Base-by-base conservation (phyloP, 441 rosid species). In the Populus hybrid region DNA sequence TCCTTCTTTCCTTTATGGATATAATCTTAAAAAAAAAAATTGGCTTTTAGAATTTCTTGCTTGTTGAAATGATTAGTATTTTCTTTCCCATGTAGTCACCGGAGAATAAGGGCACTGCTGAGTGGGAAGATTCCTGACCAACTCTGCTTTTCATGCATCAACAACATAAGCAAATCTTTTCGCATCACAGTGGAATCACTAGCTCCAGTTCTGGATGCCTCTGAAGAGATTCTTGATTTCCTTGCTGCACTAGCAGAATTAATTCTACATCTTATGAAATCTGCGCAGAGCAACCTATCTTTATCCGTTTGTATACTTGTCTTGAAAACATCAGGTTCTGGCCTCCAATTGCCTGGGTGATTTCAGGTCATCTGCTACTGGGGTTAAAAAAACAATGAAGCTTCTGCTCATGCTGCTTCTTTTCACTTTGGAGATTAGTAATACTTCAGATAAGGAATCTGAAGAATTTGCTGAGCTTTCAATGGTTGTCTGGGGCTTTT, bases 191-290 rank as follows among this genome's bases (percentile, higher is more conserved):
- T 91, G 53, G 88, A 85, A 78, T 86, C 86, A 53, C 81, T 94
- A 77, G 82, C 83, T 75, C 84, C 87, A 36, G 71, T 80, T 69
- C 77, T 84, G 70, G 91, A 87, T 81, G 88, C 88, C 50, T 82
- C 93, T 9, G 76, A 86, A 80, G 85, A 86, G 77, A 84, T 87
- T 72, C 84, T 91, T 76, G 87, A 88, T 82, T 85, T 84, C 75
- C 91, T 96, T 73, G 77, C 84, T 36, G 91, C 91, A 69, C 92
- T 92, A 82, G 88, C 88, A 67, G 96, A 91, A 81, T 79, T 96
- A 72, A 88, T 96, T 79, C 87, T 90, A 72, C 84, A 78, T 82
- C 88, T 94, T 66, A 83, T 87, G 78, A 89, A 89, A 87, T 85
- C 87, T 19, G 85, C 79, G 14, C 77, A 70, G 75, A 85, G 77